A percentile compares a stretch with the other conserved stretches of the same genome.
Evolutionary conservation across 2,329 filamentous ascomycete species (phyloP).

Genomic region (Epichloe hybrida): DNA sequence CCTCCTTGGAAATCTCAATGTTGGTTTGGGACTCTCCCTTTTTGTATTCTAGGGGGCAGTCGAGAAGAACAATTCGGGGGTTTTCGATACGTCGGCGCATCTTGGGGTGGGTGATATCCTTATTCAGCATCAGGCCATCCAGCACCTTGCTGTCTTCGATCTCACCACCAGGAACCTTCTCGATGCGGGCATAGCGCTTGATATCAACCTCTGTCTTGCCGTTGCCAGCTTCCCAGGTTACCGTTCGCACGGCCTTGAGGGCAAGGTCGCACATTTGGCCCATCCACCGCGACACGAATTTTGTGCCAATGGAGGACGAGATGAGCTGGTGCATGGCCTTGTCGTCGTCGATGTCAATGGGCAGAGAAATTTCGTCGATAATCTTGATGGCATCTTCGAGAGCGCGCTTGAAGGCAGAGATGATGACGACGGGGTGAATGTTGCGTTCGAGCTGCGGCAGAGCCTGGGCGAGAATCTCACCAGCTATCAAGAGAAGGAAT

Average conservation of each 20-base stretch:
- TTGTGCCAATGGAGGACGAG: constrained; percentile 94
- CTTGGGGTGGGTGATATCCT: constrained; percentile 99
- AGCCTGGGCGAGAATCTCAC: constrained; percentile 92
- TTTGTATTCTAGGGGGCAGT: constrained; percentile 97
- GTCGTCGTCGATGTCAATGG: constrained; percentile 87
- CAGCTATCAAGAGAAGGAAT: constrained; percentile 41
- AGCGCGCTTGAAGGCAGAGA: constrained; percentile 92
- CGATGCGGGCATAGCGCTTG: constrained; percentile 93
- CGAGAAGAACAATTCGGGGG: constrained; percentile 81
- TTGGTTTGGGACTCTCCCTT: constrained; percentile 98
- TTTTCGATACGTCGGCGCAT: constrained; percentile 98
- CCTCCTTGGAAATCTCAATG: constrained; percentile 96
- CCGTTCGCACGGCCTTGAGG: constrained; percentile 87
- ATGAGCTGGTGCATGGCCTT: constrained; percentile 92
- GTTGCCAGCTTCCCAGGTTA: constrained; percentile 72
- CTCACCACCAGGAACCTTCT: constrained; percentile 96
- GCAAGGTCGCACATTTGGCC: constrained; percentile 91
- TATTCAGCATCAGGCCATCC: constrained; percentile 98
- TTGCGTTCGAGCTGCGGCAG: constrained; percentile 96
- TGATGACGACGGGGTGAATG: constrained; percentile 97
- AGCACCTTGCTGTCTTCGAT: constrained; percentile 93
- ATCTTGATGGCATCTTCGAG: constrained; percentile 86
- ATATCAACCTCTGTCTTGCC: constrained; percentile 96
- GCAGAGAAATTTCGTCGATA: constrained; percentile 83
- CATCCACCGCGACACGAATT: constrained; percentile 94